phyloP scores from a whole-genome alignment of 2,329 filamentous ascomycete species.

The Phyllosticta citriasiana region DNA sequence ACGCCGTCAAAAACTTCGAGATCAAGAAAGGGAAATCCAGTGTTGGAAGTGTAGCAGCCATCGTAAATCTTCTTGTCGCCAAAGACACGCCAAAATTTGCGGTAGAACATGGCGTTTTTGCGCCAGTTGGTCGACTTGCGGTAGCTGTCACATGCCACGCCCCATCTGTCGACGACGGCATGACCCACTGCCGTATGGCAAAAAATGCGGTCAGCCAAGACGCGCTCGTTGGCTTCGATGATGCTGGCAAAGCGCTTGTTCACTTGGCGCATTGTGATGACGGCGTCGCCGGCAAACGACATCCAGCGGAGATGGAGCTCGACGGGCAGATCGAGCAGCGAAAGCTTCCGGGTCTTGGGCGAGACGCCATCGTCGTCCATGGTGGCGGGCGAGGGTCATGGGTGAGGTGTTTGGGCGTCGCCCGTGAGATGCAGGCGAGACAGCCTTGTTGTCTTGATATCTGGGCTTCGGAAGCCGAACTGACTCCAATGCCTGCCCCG shows the following conservation, averaged over 20 bases:
- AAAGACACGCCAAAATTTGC: conserved; percentile 10
- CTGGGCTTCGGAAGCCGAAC: not conserved
- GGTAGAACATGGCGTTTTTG: conserved; percentile 9
- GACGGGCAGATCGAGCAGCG: conserved; percentile 5
- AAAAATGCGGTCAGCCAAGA: conserved; percentile 9
- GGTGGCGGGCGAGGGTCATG: not conserved
- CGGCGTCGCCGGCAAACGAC: not conserved
- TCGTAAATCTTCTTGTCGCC: conserved; percentile 7
- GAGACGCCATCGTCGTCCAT: not conserved
- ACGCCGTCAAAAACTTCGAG: conserved; percentile 5
- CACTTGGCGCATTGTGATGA: conserved; percentile 5
- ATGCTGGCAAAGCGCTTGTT: conserved; percentile 7
- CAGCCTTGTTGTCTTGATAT: not conserved
- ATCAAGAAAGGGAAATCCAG: conserved; percentile 7
- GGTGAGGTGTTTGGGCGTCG: not conserved
- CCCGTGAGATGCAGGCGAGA: not conserved
- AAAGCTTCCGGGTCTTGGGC: not conserved
- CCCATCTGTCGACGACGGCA: not conserved
- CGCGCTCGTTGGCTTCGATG: conserved; percentile 4
- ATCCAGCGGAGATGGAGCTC: conserved; percentile 8
- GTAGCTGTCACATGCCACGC: conserved; percentile 4
- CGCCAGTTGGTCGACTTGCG: conserved; percentile 8
- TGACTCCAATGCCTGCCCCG: not conserved
- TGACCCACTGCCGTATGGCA: not conserved
- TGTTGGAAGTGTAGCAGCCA: conserved; percentile 9